These are phyloP conservation scores for Ogataea corticis DNA, from an alignment of 805 yeast species.

Conservation along the genomic window DNA sequence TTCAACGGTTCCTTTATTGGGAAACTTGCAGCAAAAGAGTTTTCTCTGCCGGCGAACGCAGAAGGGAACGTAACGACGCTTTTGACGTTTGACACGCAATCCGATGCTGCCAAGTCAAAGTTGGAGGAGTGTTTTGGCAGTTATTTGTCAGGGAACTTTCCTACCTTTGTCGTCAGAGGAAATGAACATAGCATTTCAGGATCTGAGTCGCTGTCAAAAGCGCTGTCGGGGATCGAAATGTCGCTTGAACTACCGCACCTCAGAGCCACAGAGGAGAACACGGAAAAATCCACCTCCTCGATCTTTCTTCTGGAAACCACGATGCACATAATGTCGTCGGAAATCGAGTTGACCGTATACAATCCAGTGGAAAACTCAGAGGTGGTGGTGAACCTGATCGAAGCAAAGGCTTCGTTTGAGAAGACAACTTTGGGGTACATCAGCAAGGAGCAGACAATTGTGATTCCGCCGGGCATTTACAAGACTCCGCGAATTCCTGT, in stretches of 20 bases:
- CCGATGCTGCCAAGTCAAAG: slow-evolving; percentile 20
- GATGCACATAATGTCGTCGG: slow-evolving; percentile 55
- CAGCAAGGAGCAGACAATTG: slow-evolving; percentile 39
- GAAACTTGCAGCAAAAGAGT: slow-evolving; percentile 24
- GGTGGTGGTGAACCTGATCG: slow-evolving; percentile 40
- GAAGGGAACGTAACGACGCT: slow-evolving; percentile 24
- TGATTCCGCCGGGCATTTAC: slow-evolving; percentile 53
- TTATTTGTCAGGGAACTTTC: slow-evolving; percentile 40
- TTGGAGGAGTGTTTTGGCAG: slow-evolving; percentile 40
- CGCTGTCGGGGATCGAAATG: slow-evolving; percentile 26
- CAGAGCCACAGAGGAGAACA: slow-evolving; percentile 4
- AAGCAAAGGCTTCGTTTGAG: slow-evolving; percentile 50
- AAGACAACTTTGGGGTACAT: slow-evolving; percentile 49
- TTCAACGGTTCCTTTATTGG: slow-evolving; percentile 40
- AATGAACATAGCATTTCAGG: slow-evolving; percentile 26
- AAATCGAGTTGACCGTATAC: slow-evolving; percentile 51
- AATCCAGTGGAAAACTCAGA: slow-evolving; percentile 56
- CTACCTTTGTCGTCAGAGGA: slow-evolving; percentile 34
- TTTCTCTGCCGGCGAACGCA: slow-evolving; percentile 23
- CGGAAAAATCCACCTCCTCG: slow-evolving; percentile 27
- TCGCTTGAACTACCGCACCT: slow-evolving; percentile 33
- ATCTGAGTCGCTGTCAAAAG: slow-evolving; percentile 28
- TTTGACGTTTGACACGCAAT: slow-evolving; percentile 19
- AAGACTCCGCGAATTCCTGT: slow-evolving; percentile 53
- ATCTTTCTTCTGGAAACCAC: slow-evolving; percentile 48